Evolutionary conservation across 1,139 yeast genomes (phyloP), one percentile per base, ranked within the genome.

Genomic region (Protomyces macrosporus): DNA sequence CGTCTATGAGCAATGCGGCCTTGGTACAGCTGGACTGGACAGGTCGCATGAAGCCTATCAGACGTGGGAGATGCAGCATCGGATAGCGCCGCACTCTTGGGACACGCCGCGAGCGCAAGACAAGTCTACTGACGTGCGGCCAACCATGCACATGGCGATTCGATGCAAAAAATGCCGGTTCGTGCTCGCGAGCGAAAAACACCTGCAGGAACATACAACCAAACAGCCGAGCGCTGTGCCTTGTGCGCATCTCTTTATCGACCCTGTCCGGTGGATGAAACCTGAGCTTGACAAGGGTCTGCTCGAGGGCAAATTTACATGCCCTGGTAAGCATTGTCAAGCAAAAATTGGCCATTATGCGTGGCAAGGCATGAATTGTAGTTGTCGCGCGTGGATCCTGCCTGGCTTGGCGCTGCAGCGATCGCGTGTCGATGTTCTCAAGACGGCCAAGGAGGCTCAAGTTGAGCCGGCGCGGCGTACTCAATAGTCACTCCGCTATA

Each of bases 321-420:
- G 99, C 74, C 95, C 95, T 3, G 53, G 45, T 12, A 30, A 14
- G 10, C 87, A 86, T 71, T 93, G 99, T 76, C 77, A 79, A 4
- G 79, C 88, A n/a, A 78, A 78, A 64, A 70, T 79, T 9, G 98
- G 98, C 4, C 91, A 90, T 0, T 93, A 90, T 72, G 84, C 87
- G 68, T 93, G 99, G 99, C 88, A 86, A 72, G 99, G 99, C 0
- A 84, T 91, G 4, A 79, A 95, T 69, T 93, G 99, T 73, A 85
- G 95, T 65, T 93, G 99, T 75, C 97, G 98, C 1, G 84, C 84
- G 70, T 93, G 99, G 99, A 86, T 93, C 79, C 82, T 90, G 4
- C 98, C 99, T 0, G 96, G 96, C 1, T 82, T 95, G 67, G 90
- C 88, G 73, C 74, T 93, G 59, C 93, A 86, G 73, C 78, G 86